phyloP scores from a whole-genome alignment of 2,329 filamentous ascomycete genomes.

The Magnaporthiopsis incrustans region DNA sequence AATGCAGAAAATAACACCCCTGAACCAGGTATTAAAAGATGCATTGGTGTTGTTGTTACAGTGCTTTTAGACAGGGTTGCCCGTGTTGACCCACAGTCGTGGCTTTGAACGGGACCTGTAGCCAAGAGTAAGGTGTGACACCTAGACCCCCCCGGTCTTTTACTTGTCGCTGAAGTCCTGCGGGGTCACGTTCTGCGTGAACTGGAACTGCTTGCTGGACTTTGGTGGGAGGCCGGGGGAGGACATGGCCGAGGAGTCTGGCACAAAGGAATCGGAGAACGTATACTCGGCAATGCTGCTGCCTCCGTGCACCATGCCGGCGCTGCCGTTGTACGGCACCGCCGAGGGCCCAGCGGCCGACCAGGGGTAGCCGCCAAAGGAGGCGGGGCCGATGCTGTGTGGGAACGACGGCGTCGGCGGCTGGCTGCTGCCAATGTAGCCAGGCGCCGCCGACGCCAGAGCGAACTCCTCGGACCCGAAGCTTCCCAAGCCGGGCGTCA shows the following conservation, averaged over 20 bases:
- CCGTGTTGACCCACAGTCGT: neutral
- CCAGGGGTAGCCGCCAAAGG: constrained; percentile 21
- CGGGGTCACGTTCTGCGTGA: constrained; percentile 37
- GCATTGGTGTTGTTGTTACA: neutral
- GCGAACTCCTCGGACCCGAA: constrained; percentile 38
- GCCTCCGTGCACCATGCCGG: constrained; percentile 19
- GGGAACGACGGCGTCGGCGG: constrained; percentile 40
- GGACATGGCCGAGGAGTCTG: constrained; percentile 26
- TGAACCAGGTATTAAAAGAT: neutral
- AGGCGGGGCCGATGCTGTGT: constrained; percentile 32
- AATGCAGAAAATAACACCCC: neutral
- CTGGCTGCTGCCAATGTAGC: constrained; percentile 37
- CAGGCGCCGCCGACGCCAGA: constrained; percentile 29
- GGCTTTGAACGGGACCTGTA: neutral
- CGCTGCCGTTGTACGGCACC: neutral
- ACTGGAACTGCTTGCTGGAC: constrained; percentile 34
- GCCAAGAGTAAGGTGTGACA: neutral
- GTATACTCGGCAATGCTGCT: constrained; percentile 38
- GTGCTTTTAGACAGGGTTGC: neutral
- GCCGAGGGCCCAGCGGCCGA: neutral
- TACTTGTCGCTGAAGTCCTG: constrained; percentile 25
- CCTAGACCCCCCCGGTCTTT: neutral
- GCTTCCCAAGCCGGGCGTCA: constrained; percentile 37
- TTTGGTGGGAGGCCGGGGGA: constrained; percentile 26
- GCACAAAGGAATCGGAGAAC: constrained; percentile 36